A percentile compares a stretch with the other conserved stretches of the same genome.
phyloP scores from a whole-genome alignment of 331 rosid species.

The Quercus lobata region DNA sequence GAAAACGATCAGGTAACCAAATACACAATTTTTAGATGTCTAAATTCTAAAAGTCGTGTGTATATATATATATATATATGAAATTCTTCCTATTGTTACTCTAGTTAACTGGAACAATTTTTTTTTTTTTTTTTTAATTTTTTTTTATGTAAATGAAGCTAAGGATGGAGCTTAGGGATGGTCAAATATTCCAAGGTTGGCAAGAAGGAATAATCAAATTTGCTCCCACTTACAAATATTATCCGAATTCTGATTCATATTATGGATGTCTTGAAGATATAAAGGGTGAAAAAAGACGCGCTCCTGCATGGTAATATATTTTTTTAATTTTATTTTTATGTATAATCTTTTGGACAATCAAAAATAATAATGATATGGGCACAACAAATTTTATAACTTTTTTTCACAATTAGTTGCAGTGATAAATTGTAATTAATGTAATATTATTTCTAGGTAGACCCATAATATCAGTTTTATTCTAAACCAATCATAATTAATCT shows the following conservation, averaged over 20 bases:
- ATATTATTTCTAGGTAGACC: too few relatives aligned
- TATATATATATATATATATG: too few relatives aligned
- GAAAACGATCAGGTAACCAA: conserved; percentile 66
- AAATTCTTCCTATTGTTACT: too few relatives aligned
- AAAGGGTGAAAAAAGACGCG: conserved; percentile 42
- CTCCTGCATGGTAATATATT: conserved; percentile 70
- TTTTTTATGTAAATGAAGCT: conserved; percentile 42
- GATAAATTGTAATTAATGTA: too few relatives aligned
- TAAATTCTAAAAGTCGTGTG: neutral
- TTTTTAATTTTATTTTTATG: too few relatives aligned
- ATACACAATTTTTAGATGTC: neutral
- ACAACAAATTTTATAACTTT: too few relatives aligned
- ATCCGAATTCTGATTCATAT: conserved; percentile 57
- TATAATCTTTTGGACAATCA: neutral
- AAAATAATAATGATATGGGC: too few relatives aligned
- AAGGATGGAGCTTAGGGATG: conserved; percentile 50
- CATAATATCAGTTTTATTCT: too few relatives aligned
- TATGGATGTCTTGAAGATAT: conserved; percentile 35
- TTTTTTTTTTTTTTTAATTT: neutral
- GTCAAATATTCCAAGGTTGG: conserved; percentile 57
- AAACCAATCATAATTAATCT: too few relatives aligned
- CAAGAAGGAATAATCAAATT: conserved; percentile 62
- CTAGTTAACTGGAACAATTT: neutral
- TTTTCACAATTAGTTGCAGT: too few relatives aligned
- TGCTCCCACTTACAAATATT: conserved; percentile 83